These are phyloP conservation scores for Calonectria pseudoturangicola DNA, from an alignment of 2,329 filamentous ascomycete genomes.

Conservation along the genomic window DNA sequence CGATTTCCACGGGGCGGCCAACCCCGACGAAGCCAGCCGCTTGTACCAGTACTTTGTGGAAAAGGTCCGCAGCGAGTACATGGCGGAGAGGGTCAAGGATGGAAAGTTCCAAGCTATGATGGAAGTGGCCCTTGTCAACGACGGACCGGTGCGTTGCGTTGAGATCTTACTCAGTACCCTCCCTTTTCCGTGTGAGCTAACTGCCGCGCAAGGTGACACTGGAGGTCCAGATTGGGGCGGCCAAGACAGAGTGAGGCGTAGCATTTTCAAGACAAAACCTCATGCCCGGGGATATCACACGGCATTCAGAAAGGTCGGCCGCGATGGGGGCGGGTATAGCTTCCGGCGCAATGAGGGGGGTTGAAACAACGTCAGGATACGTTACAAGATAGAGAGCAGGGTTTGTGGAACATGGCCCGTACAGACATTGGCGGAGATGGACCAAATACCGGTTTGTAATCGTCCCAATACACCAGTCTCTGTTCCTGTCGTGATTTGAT, in stretches of 20 bases:
- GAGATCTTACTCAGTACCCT: conserved; percentile 13
- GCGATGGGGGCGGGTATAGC: conserved; percentile 20
- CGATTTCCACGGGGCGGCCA: conserved; percentile 92
- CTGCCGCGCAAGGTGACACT: conserved; percentile 35
- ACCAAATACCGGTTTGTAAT: conserved; percentile 23
- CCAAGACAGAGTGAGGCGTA: conserved; percentile 28
- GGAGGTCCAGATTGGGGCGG: conserved; percentile 35
- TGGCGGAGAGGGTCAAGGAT: conserved; percentile 86
- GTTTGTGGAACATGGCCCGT: conserved; percentile 15
- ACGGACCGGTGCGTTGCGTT: conserved; percentile 76
- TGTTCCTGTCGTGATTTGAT: conserved; percentile 10
- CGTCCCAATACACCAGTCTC: conserved; percentile 19
- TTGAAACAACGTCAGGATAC: conserved; percentile 19
- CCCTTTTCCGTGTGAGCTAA: conserved; percentile 30
- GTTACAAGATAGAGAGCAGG: conserved; percentile 13
- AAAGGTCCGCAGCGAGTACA: conserved; percentile 84
- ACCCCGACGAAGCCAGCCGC: conserved; percentile 83
- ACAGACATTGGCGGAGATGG: not conserved
- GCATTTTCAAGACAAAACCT: conserved; percentile 20
- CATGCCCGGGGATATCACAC: conserved; percentile 10
- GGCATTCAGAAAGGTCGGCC: not conserved
- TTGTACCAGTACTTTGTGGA: conserved; percentile 90
- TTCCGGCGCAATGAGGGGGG: conserved; percentile 16
- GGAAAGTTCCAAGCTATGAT: conserved; percentile 99
- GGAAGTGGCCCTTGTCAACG: conserved; percentile 95